phyloP scores from a whole-genome alignment of 176 grass and related monocot species.

The Eremochloa ophiuroides region DNA sequence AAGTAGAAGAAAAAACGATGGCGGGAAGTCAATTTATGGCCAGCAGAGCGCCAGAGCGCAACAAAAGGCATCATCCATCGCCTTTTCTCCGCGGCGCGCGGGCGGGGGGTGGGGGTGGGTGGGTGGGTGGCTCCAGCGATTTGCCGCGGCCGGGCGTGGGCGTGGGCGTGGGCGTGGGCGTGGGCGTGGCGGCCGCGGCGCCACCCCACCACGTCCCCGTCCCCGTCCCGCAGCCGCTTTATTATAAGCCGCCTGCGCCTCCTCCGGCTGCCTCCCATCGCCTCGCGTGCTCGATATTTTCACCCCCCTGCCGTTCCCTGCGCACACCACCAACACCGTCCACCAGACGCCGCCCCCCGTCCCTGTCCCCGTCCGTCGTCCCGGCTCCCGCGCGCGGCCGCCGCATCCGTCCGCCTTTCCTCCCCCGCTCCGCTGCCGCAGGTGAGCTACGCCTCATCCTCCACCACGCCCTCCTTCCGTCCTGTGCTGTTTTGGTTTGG shows the following conservation, averaged over 20 bases:
- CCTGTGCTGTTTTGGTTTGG: no score
- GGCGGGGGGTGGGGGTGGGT: no score
- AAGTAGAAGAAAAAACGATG: no score
- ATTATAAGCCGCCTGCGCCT: not conserved
- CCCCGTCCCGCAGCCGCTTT: not conserved
- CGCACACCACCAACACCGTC: slow-evolving; percentile 9
- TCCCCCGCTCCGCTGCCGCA: not conserved
- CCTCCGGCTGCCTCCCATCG: no score
- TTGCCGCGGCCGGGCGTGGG: no score
- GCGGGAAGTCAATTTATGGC: no score
- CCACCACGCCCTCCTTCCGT: not conserved
- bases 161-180: no score
- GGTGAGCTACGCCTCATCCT: not conserved
- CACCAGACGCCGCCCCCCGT: not conserved
- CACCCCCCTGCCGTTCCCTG: not conserved
- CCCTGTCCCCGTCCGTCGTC: not conserved
- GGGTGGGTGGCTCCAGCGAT: slow-evolving; percentile 4
- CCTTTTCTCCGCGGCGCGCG: slow-evolving; percentile 12
- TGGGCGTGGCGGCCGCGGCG: no score
- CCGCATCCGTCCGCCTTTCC: not conserved
- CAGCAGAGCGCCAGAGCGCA: not conserved
- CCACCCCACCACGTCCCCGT: not conserved
- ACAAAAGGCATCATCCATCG: not conserved
- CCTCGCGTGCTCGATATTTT: slow-evolving; percentile 2
- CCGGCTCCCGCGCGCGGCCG: not conserved